phyloP scores from a whole-genome alignment of 768 basidiomycete species.

The Psilocybe tampanensis region DNA sequence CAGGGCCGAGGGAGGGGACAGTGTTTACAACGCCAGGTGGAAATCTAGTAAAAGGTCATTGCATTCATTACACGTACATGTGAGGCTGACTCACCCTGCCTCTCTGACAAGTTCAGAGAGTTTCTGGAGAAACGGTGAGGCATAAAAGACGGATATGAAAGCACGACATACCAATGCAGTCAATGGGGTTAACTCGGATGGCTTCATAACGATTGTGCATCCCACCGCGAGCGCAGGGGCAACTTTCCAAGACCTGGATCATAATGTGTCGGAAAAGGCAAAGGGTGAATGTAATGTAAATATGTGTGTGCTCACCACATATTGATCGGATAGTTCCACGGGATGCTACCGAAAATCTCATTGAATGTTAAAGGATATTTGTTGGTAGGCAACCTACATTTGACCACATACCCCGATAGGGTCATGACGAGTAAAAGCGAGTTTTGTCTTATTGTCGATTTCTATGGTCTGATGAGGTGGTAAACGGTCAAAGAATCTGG shows the following conservation, averaged over 20 bases:
- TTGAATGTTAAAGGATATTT: conserved; percentile 4
- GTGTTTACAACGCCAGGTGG: conserved; percentile 93
- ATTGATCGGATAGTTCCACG: conserved; percentile 92
- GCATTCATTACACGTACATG: conserved; percentile 8
- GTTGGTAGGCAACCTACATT: conserved; percentile 58
- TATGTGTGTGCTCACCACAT: conserved; percentile 66
- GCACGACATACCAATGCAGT: conserved; percentile 67
- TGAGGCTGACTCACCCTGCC: conserved; percentile 64
- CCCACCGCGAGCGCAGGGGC: conserved; percentile 91
- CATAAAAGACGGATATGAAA: conserved; percentile 1
- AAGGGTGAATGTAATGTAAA: neutral
- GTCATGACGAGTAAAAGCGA: conserved; percentile 86
- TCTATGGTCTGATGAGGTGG: conserved; percentile 62
- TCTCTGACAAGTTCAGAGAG: conserved; percentile 80
- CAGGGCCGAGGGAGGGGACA: conserved; percentile 76
- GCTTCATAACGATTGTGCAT: conserved; percentile 95
- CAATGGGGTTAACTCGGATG: conserved; percentile 84
- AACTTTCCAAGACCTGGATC: conserved; percentile 81
- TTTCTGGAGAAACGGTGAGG: conserved; percentile 49
- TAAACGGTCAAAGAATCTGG: neutral
- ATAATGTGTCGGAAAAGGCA: conserved; percentile 1
- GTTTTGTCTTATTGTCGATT: conserved; percentile 76
- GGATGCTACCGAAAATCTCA: conserved; percentile 54
- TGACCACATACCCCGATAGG: conserved; percentile 96
- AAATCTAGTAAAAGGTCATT: conserved; percentile 50